Evolutionary conservation across 2,329 filamentous ascomycete species (phyloP).

Genomic region (Sporothrix brasiliensis): DNA sequence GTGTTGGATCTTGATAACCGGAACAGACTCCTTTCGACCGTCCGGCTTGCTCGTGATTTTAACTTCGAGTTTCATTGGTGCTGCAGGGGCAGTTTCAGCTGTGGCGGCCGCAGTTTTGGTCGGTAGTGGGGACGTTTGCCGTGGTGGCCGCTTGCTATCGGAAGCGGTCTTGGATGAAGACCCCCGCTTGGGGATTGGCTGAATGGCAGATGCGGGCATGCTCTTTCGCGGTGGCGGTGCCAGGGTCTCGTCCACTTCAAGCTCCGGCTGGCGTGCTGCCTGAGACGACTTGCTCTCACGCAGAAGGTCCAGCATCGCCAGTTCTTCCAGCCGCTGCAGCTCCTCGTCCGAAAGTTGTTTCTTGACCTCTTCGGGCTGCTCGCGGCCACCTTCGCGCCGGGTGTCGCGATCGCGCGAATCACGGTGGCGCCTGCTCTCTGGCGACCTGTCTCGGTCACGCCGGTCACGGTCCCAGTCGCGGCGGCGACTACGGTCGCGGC

Average conservation of each 20-base stretch:
- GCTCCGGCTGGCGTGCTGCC: constrained; percentile 54
- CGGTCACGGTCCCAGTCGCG: constrained; percentile 32
- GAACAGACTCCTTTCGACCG: constrained; percentile 11
- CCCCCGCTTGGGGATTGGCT: constrained; percentile 54
- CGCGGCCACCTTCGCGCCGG: constrained; percentile 58
- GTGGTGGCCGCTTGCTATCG: constrained; percentile 43
- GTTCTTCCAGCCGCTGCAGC: constrained; percentile 59
- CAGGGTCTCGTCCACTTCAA: constrained; percentile 60
- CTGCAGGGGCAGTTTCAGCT: background rate
- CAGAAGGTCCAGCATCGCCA: constrained; percentile 61
- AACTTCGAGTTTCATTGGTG: background rate
- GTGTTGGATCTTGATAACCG: background rate
- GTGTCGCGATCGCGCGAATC: constrained; percentile 49
- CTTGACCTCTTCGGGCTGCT: constrained; percentile 52
- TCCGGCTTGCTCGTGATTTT: constrained; percentile 3
- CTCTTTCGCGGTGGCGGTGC: constrained; percentile 58
- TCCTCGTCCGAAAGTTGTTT: constrained; percentile 62
- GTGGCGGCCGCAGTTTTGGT: background rate
- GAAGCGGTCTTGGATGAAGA: constrained; percentile 51
- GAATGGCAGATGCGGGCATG: constrained; percentile 61
- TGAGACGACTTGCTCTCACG: constrained; percentile 58
- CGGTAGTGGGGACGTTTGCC: background rate
- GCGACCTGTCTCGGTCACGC: constrained; percentile 43
- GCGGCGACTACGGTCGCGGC: background rate
- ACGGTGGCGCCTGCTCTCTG: constrained; percentile 60